These are phyloP conservation scores for Eimeria falciformis DNA, from an alignment of 169 alveolate species.

Conservation along the genomic window DNA sequence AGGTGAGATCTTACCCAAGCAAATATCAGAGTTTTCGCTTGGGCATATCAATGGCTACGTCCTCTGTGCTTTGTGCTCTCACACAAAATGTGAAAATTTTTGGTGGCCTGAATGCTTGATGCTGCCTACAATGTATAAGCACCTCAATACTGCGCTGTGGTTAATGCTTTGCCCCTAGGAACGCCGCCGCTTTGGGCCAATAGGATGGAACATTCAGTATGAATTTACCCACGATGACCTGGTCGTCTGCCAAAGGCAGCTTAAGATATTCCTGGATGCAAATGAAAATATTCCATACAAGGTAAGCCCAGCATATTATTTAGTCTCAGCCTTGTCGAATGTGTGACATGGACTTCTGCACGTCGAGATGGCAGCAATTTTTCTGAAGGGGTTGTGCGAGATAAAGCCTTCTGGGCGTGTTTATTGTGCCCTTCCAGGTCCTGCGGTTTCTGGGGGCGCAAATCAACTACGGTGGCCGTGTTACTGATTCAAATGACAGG, in stretches of 20 bases:
- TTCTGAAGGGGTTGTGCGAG: no score
- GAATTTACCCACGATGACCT: conserved; percentile 97
- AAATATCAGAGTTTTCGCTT: neutral
- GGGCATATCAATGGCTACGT: no score
- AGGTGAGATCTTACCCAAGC: conserved; percentile 83
- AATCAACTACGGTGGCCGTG: conserved; percentile 98
- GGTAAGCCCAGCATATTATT: conserved; percentile 76
- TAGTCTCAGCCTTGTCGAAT: no score
- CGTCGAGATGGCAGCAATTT: neutral
- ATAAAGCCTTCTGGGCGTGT: neutral
- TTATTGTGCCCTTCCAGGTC: conserved; percentile 35
- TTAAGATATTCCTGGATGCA: conserved; percentile 93
- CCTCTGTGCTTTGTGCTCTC: no score
- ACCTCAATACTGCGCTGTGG: no score
- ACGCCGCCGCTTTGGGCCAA: conserved; percentile 97
- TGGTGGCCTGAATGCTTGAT: no score
- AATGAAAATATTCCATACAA: conserved; percentile 93
- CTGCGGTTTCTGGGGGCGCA: conserved; percentile 96
- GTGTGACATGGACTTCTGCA: no score
- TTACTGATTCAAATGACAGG: conserved; percentile 96
- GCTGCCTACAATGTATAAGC: no score
- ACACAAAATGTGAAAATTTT: no score
- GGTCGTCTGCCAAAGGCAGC: conserved; percentile 95
- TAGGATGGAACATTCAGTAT: conserved; percentile 98
- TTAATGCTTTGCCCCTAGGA: conserved; percentile 84